A percentile compares a stretch with the other conserved stretches of the same genome.
phyloP scores from a whole-genome alignment of 305 asterid genomes.

The Fraxinus nigra region DNA sequence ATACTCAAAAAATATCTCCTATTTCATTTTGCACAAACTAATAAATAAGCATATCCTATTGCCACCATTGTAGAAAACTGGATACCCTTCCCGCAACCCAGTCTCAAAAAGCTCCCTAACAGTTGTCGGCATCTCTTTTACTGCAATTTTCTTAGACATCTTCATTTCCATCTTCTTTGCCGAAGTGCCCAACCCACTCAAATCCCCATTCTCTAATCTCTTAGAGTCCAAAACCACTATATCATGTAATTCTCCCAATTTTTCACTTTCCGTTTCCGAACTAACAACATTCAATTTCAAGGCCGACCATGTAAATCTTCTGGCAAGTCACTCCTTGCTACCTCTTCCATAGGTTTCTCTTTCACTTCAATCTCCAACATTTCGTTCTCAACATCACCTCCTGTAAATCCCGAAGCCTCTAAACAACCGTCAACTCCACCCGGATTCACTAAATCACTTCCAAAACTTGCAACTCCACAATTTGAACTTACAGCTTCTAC shows the following conservation, averaged over 20 bases:
- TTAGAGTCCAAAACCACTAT: constrained; percentile 48
- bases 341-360: constrained; percentile 32
- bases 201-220: constrained; percentile 33
- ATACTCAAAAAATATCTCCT: background rate
- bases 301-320: constrained; percentile 57
- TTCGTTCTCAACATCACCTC: constrained; percentile 34
- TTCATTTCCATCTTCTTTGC: constrained; percentile 65
- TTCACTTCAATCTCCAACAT: constrained; percentile 63
- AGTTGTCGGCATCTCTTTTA: constrained; percentile 66
- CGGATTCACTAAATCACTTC: constrained; percentile 29
- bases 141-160: constrained; percentile 56
- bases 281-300: constrained; percentile 32
- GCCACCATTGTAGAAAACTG: constrained; percentile 95
- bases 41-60: constrained; percentile 49
- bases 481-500: constrained; percentile 31
- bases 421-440: constrained; percentile 28
- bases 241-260: constrained; percentile 39
- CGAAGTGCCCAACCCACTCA: constrained; percentile 32
- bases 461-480: constrained; percentile 24
- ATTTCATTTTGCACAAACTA: background rate
- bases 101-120: constrained; percentile 90
- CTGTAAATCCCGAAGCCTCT: constrained; percentile 21
- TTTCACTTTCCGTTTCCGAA: constrained; percentile 28
- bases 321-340: constrained; percentile 21
- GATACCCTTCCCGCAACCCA: constrained; percentile 90